A percentile compares a stretch with the other conserved stretches of the same genome.
Conservation (phyloP, 352 stramenopile genomes). For the Phytopythium vexans region DNA sequence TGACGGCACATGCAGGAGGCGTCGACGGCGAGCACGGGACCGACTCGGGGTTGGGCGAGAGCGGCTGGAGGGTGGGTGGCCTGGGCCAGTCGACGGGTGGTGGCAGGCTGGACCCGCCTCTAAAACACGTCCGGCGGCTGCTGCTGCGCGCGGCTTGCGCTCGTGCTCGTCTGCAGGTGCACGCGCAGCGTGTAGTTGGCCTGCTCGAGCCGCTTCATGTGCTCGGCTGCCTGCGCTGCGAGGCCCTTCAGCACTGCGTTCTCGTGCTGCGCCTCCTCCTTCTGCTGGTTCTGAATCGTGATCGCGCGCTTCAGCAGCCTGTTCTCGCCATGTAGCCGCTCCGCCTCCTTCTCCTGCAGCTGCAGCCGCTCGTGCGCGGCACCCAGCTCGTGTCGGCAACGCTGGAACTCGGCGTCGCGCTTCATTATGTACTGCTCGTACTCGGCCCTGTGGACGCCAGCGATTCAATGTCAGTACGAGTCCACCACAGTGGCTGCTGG, state of each 20-base stretch:
- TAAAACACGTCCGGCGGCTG: conserved; percentile 77
- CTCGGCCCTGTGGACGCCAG: conserved; percentile 30
- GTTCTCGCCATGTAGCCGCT: conserved; percentile 78
- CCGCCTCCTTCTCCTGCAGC: conserved; percentile 46
- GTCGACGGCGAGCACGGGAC: conserved; percentile 2
- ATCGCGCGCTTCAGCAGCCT: conserved; percentile 82
- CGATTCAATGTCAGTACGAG: too few relatives aligned
- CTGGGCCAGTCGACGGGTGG: background rate
- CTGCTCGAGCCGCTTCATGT: conserved; percentile 85
- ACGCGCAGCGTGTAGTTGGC: conserved; percentile 85
- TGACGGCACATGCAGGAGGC: background rate
- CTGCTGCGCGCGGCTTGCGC: conserved; percentile 15
- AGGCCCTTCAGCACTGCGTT: conserved; percentile 73
- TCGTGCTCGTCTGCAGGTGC: conserved; percentile 83
- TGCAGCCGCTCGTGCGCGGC: conserved; percentile 36
- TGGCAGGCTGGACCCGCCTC: background rate
- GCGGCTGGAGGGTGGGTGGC: background rate
- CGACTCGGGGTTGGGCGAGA: conserved; percentile 13
- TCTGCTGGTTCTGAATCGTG: conserved; percentile 86
- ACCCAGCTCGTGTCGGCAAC: conserved; percentile 47
- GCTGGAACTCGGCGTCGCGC: conserved; percentile 74
- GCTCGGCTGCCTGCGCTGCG: conserved; percentile 72
- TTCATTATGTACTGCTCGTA: conserved; percentile 84
- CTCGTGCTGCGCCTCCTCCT: conserved; percentile 75
- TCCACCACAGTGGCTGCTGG: background rate